Conservation (phyloP, 2,329 filamentous ascomycete species). For the Colletotrichum sp. region DNA sequence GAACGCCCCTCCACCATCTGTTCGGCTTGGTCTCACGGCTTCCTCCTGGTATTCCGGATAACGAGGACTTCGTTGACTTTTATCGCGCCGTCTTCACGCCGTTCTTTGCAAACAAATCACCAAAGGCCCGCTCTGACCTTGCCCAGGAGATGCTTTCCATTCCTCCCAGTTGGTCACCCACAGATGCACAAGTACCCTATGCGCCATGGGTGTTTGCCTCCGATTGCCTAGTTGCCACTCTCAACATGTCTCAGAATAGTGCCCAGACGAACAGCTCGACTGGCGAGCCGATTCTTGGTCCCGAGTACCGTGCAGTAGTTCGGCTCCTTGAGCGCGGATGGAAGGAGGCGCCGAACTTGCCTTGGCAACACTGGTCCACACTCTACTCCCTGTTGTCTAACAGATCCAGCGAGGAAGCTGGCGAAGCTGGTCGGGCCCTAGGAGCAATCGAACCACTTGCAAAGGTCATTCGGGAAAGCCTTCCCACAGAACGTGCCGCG, state of each 20-base stretch:
- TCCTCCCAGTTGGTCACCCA: constrained; percentile 38
- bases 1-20: constrained; percentile 70
- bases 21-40: constrained; percentile 63
- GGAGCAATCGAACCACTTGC: constrained; percentile 75
- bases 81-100: constrained; percentile 60
- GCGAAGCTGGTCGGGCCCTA: constrained; percentile 70
- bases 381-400: constrained; percentile 63
- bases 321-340: constrained; percentile 71
- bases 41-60: constrained; percentile 52
- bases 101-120: constrained; percentile 59
- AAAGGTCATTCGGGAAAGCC: constrained; percentile 51
- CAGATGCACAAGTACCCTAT: constrained; percentile 48
- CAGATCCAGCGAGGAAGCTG: constrained; percentile 66
- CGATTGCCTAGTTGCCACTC: constrained; percentile 26
- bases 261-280: constrained; percentile 42
- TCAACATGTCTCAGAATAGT: constrained; percentile 42
- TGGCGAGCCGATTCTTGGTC: constrained; percentile 57
- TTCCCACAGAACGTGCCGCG: constrained; percentile 24
- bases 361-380: constrained; percentile 51
- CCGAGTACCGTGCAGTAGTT: constrained; percentile 73
- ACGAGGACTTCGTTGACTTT: constrained; percentile 49
- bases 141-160: constrained; percentile 56
- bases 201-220: constrained; percentile 59
- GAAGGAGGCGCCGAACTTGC: constrained; percentile 51
- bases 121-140: constrained; percentile 49